Conservation (phyloP, 108 stramenopile species). For the Seminavis robusta region DNA sequence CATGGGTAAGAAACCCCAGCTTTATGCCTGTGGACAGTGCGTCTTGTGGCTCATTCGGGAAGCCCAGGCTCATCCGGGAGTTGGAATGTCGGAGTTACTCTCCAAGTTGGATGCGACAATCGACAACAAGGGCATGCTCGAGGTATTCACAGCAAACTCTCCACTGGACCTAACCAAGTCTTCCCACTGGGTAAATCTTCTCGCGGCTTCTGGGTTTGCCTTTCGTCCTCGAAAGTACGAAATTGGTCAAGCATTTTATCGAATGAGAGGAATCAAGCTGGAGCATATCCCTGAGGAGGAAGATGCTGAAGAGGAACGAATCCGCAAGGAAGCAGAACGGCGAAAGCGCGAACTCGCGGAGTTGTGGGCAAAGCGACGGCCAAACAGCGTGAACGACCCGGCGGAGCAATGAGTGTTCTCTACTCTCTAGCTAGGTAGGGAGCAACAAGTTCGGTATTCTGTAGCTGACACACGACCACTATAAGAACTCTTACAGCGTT, state of each 20-base stretch:
- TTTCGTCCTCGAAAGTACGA: constrained; percentile 74
- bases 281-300: constrained; percentile 53
- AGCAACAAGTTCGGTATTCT: no score
- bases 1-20: constrained; percentile 61
- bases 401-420: no score
- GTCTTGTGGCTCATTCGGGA: constrained; percentile 60
- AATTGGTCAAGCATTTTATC: constrained; percentile 75
- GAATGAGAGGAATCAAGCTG: constrained; percentile 68
- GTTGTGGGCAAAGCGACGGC: constrained; percentile 53
- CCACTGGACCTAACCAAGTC: constrained; percentile 5
- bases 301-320: constrained; percentile 38
- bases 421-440: no score
- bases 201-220: constrained; percentile 56
- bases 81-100: constrained; percentile 53
- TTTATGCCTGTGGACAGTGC: constrained; percentile 80
- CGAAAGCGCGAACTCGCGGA: constrained; percentile 62
- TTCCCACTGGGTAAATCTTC: constrained; percentile 20
- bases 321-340: constrained; percentile 43
- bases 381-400: no score
- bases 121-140: constrained; percentile 43
- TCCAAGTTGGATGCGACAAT: constrained; percentile 46
- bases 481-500: no score
- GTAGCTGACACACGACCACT: no score
- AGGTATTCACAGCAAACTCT: constrained; percentile 20
- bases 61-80: constrained; percentile 34